A percentile compares a stretch with the other conserved stretches of the same genome.
Conservation (phyloP, 2,329 filamentous ascomycete genomes). For the Aureobasidium sp. region DNA sequence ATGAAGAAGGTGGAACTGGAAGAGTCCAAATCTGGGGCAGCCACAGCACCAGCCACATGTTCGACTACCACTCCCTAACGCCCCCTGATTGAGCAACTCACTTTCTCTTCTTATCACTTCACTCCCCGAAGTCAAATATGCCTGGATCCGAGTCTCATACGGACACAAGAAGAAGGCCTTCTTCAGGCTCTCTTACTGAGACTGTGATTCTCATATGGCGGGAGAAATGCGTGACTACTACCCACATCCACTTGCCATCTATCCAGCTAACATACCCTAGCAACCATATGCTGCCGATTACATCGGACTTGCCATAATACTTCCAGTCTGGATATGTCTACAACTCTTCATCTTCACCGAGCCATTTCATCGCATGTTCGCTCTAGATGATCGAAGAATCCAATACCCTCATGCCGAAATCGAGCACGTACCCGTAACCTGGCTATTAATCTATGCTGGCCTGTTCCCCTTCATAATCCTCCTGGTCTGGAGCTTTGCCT, state of each 20-base stretch:
- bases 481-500: constrained; percentile 51
- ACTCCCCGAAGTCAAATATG: constrained; percentile 1
- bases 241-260: not conserved
- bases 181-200: constrained; percentile 2
- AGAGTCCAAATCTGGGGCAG: not conserved
- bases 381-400: constrained; percentile 73
- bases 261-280: constrained; percentile 32
- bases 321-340: constrained; percentile 54
- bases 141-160: constrained; percentile 17
- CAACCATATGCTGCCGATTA: constrained; percentile 86
- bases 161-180: constrained; percentile 6
- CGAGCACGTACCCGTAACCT: constrained; percentile 70
- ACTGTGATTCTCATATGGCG: constrained; percentile 15
- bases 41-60: not conserved
- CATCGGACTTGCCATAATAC: constrained; percentile 64
- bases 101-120: not conserved
- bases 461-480: constrained; percentile 62
- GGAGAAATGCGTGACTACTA: constrained; percentile 14
- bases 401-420: constrained; percentile 77
- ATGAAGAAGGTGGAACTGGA: not conserved
- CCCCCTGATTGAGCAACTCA: not conserved
- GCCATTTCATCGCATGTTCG: constrained; percentile 94
- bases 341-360: constrained; percentile 62
- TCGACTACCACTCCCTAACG: not conserved
- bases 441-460: constrained; percentile 73